phyloP scores from a whole-genome alignment of 495 filamentous ascomycete genomes.

The Penicillium samsonianum region DNA sequence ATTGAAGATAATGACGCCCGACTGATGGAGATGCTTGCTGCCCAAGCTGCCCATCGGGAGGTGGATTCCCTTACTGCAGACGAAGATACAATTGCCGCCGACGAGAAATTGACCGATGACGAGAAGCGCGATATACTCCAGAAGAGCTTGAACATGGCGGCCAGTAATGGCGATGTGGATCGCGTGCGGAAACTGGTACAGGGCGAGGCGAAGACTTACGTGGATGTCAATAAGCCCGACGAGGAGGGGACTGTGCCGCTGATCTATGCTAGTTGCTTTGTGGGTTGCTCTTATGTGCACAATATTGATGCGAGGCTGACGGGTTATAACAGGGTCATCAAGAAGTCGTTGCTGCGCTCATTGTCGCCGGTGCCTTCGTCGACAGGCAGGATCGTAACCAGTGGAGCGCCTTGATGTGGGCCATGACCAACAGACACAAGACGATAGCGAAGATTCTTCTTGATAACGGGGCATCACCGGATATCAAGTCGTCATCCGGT shows the following conservation, averaged over 20 bases:
- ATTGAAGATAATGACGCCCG: constrained; percentile 81
- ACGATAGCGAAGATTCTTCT: constrained; percentile 88
- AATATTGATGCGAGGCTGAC: constrained; percentile 16
- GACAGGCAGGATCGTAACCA: constrained; percentile 93
- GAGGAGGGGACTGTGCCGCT: constrained; percentile 93
- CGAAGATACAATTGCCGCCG: constrained; percentile 73
- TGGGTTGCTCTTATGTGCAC: constrained; percentile 47
- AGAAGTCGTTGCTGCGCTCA: constrained; percentile 78
- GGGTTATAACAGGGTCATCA: constrained; percentile 71
- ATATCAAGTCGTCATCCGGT: constrained; percentile 90
- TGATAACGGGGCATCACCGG: constrained; percentile 91
- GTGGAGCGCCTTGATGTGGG: constrained; percentile 99
- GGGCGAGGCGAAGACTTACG: constrained; percentile 71
- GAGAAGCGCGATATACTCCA: constrained; percentile 83
- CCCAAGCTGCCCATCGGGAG: constrained; percentile 79
- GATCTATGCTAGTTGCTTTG: constrained; percentile 99
- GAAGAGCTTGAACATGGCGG: constrained; percentile 88
- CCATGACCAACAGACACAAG: constrained; percentile 98
- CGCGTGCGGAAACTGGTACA: constrained; percentile 74
- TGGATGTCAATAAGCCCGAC: constrained; percentile 89
- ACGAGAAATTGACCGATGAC: constrained; percentile 69
- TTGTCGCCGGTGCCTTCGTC: constrained; percentile 86
- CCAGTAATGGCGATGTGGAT: constrained; percentile 91
- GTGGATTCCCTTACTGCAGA: constrained; percentile 70
- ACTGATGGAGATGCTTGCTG: constrained; percentile 93